phyloP scores from a whole-genome alignment of 768 basidiomycete genomes.

The Suillus weaverae region DNA sequence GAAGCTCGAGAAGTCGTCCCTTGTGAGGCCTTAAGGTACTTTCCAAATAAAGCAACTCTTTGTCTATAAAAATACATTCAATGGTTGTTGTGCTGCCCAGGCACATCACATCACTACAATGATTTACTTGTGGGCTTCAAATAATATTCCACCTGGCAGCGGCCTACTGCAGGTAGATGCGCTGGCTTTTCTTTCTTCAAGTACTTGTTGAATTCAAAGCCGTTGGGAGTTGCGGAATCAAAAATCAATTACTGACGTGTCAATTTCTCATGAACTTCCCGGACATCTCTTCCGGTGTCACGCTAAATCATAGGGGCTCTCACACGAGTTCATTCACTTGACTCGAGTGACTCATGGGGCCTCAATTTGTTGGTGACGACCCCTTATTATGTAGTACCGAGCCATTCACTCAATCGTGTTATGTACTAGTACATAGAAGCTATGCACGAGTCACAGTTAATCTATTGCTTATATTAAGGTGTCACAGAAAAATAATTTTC shows the following conservation, averaged over 20 bases:
- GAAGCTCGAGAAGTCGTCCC: not conserved
- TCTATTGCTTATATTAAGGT: not conserved
- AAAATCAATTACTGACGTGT: conserved; percentile 4
- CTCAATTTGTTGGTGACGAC: not conserved
- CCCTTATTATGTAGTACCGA: not conserved
- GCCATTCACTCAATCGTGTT: too few relatives aligned
- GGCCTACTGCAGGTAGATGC: not conserved
- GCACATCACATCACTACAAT: too few relatives aligned
- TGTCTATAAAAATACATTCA: not conserved
- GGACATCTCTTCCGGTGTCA: not conserved
- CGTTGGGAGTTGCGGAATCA: not conserved
- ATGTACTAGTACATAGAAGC: too few relatives aligned
- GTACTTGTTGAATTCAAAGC: not conserved
- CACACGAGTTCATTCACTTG: too few relatives aligned
- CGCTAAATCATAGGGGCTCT: not conserved
- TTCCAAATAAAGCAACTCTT: not conserved
- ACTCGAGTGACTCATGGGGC: too few relatives aligned
- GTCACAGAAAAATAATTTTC: not conserved
- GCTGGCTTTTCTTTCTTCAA: not conserved
- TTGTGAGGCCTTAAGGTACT: not conserved
- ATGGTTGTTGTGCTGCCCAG: too few relatives aligned
- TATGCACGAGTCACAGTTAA: not conserved
- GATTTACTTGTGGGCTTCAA: too few relatives aligned
- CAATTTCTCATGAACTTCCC: not conserved
- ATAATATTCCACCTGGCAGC: too few relatives aligned